Conservation (phyloP, 2,329 filamentous ascomycete species). For the Alternaria conjuncta region DNA sequence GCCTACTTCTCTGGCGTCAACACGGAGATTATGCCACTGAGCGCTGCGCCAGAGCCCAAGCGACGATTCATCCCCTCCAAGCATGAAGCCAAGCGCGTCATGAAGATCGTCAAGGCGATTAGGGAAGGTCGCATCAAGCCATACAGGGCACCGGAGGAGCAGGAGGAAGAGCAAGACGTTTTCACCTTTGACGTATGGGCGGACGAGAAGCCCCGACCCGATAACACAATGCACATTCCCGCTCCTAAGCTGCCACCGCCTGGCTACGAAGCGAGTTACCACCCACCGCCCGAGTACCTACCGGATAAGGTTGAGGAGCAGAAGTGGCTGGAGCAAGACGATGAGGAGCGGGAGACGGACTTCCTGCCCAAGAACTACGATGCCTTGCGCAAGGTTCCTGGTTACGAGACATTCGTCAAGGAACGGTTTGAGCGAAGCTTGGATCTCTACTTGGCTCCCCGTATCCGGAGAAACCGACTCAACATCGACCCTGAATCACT, state of each 20-base stretch:
- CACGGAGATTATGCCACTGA: constrained; percentile 92
- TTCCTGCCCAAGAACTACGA: constrained; percentile 84
- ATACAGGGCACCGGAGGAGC: constrained; percentile 78
- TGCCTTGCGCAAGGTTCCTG: constrained; percentile 88
- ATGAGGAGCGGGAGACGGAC: constrained; percentile 88
- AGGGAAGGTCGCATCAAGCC: constrained; percentile 92
- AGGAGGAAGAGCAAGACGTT: constrained; percentile 74
- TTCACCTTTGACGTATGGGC: constrained; percentile 88
- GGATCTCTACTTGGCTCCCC: constrained; percentile 92
- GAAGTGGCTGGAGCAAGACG: constrained; percentile 83
- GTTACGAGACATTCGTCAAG: constrained; percentile 87
- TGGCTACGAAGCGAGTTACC: constrained; percentile 94
- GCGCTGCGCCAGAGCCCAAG: constrained; percentile 93
- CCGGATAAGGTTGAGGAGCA: constrained; percentile 84
- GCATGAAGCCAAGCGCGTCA: constrained; percentile 93
- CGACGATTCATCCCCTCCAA: constrained; percentile 94
- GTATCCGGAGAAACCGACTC: constrained; percentile 89
- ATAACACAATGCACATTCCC: constrained; percentile 92
- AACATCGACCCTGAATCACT: constrained; percentile 96
- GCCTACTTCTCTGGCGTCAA: constrained; percentile 88
- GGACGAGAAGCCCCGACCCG: constrained; percentile 80
- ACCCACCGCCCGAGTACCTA: constrained; percentile 92
- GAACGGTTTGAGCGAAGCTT: constrained; percentile 95
- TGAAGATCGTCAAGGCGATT: constrained; percentile 97
- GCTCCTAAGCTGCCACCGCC: constrained; percentile 93